Base-by-base conservation (phyloP, 306 rosid species). In the Quercus aquifolioides region DNA sequence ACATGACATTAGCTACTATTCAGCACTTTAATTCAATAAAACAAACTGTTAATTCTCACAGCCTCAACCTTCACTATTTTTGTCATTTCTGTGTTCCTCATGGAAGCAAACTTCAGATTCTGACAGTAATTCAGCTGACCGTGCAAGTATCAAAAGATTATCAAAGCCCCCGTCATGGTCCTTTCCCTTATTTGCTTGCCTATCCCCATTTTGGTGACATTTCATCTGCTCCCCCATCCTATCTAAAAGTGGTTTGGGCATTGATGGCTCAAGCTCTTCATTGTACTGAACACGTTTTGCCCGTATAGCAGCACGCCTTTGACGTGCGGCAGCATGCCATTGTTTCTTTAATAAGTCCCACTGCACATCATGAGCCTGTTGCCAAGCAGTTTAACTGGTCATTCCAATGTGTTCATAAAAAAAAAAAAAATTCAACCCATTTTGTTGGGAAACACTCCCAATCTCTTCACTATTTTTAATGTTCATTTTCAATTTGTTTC, bases 131-230 rank as follows among this genome's bases (percentile, higher is more conserved):
- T 78, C 85, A 63, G 85, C 85, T 30, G 83, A 81, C 56, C 49
- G 76, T 31, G 83, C 83, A 62, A 85, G 85, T 78, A 85, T 64
- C 81, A 78, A 57, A 80, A 81, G 76, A 67, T 78, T 70, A 78
- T 75, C 74, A 71, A 15, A 55, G 76, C 74, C 51, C 15, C 63
- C 78, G 6, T 80, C 80, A 55, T 5, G 41, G 43, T 10, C 33
- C 52, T 76, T 79, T 71, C 33, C 54, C 41, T 21, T 72, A 73
- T 62, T 78, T 5, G 33, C 55, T 31, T n/a, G 20, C 5, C 75
- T 72, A n/a, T 59, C 77, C 64, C 59, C 83, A 43, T 41, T 41
- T 41, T 41, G 46, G 46, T 41, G 46, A 41, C 8, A 41, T 41
- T 41, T 41, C 46, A 2, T 41, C 46, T 41, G 46, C 46, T 41